phyloP scores from a whole-genome alignment of 129 eudicot genomes.

The Flaveria trinervia region DNA sequence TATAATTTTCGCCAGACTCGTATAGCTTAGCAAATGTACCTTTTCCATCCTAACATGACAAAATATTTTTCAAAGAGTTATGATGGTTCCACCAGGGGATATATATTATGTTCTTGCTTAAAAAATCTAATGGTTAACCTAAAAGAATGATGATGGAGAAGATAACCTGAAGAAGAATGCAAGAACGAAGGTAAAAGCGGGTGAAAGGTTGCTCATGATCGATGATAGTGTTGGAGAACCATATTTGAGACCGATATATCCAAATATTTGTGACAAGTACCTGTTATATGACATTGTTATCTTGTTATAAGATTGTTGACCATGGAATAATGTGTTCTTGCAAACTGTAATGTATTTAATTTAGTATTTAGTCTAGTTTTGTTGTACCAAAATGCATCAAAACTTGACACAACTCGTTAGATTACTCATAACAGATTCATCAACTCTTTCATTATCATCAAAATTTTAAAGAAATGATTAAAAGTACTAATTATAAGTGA shows the following conservation, averaged over 20 bases:
- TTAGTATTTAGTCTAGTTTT: too few relatives aligned
- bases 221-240: slow-evolving; percentile 66
- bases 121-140: neutral
- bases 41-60: slow-evolving; percentile 36
- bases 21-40: slow-evolving; percentile 28
- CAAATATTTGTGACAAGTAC: slow-evolving; percentile 31
- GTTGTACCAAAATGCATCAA: too few relatives aligned
- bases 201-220: slow-evolving; percentile 60
- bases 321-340: too few relatives aligned
- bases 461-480: neutral
- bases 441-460: neutral
- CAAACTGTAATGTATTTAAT: too few relatives aligned
- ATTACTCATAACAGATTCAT: too few relatives aligned
- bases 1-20: slow-evolving; percentile 36
- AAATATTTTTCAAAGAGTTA: neutral
- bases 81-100: neutral
- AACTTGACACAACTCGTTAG: too few relatives aligned
- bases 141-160: neutral
- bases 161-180: slow-evolving; percentile 59
- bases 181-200: slow-evolving; percentile 56
- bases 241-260: slow-evolving; percentile 43
- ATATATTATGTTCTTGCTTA: neutral
- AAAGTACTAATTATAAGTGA: neutral
- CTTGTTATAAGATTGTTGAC: neutral
- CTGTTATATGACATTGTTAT: slow-evolving; percentile 12